Base-by-base conservation (phyloP, 2,329 filamentous ascomycete genomes). In the Diaporthe aspalathi region DNA sequence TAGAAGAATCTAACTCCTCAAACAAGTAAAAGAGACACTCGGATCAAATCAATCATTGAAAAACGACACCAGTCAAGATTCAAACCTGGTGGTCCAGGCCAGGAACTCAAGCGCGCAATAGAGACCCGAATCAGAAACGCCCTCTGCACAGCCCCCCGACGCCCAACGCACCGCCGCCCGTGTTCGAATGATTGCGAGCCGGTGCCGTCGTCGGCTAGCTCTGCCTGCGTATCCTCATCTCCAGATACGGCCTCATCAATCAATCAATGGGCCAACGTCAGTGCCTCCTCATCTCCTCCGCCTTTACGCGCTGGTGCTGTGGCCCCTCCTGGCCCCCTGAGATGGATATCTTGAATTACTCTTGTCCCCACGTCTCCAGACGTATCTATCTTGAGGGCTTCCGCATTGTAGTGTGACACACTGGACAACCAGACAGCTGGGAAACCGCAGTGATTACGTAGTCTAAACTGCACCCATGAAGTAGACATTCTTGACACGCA, bases 171-270 rank as follows among this genome's bases (percentile, higher is more conserved):
- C n/a, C 27, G n/a, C 65, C 47, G 29, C 40, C 43, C 52, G 49
- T 45, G 16, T 45, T 49, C 29, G 52, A 45, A 45, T 22, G 40
- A 49, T 54, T 27, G 43, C 32, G 60, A 63, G 60, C 43, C 43
- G 66, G 53, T 45, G 43, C 52, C 50, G 49, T 35, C 11, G 50
- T 45, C 65, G 65, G 29, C 38, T 11, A 8, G 35, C 24, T 67
- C 24, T 67, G 49, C 3, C 65, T 47, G 65, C 50, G 50, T 56
- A 67, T 67, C 65, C 40, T 56, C 65, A 67, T 67, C 65, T 67
- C 49, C 43, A 63, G 43, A 47, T 35, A 63, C 60, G 43, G 43
- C n/a, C 27, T 27, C n/a, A n/a, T n/a, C n/a, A n/a, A n/a, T n/a
- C n/a, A n/a, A 17, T 49, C 43, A 49, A 63, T 49, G 43, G 60